These are phyloP conservation scores for Pulveroboletus sp. DNA, from an alignment of 1,284 basidiomycete species.

Conservation along the genomic window DNA sequence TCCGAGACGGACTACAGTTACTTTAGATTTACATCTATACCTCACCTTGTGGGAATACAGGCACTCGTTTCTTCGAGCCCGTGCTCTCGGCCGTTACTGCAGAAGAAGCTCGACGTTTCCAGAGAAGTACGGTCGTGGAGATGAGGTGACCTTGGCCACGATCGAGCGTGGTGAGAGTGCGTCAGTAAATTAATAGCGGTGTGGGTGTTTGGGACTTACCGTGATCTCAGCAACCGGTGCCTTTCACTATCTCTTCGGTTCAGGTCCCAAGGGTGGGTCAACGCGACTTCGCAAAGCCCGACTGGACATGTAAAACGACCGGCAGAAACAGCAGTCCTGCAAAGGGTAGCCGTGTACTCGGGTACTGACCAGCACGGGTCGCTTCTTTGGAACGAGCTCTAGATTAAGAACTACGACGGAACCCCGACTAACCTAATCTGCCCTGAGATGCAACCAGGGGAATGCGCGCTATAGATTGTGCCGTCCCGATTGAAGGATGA, in stretches of 20 bases:
- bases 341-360: background rate
- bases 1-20: slow-evolving; percentile 29
- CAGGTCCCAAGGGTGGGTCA: background rate
- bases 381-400: background rate
- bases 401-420: background rate
- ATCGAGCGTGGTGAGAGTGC: background rate
- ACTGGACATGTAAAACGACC: background rate
- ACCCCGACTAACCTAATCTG: background rate
- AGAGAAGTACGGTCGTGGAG: background rate
- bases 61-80: slow-evolving; percentile 5
- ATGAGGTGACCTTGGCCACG: background rate
- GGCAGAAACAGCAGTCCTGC: background rate
- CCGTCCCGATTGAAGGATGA: background rate
- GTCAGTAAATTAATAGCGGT: background rate
- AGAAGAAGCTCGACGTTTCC: too few species aligned
- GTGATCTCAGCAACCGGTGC: background rate
- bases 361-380: background rate
- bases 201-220: background rate
- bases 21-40: slow-evolving; percentile 34
- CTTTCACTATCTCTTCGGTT: background rate
- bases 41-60: slow-evolving; percentile 20
- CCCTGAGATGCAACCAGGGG: background rate
- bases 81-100: background rate
- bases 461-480: background rate
- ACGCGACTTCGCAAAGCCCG: background rate